A percentile compares a stretch with the other conserved stretches of the same genome.
Conservation (phyloP, 2,329 filamentous ascomycete genomes). For the Xylaria sp. region DNA sequence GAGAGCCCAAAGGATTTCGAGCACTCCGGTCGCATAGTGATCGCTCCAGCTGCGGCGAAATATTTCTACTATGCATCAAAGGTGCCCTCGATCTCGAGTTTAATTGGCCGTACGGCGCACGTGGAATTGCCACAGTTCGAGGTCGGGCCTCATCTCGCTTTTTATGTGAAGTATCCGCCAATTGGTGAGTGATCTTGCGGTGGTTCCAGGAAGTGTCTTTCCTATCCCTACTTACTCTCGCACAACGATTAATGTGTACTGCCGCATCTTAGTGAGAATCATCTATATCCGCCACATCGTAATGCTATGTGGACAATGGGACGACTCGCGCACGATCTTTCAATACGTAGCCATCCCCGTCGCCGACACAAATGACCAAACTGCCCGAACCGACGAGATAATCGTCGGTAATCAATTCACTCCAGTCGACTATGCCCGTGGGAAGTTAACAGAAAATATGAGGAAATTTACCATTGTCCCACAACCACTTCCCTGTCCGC, state of each 20-base stretch:
- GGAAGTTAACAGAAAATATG: background rate
- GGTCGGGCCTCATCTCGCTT: background rate
- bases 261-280: background rate
- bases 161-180: slow-evolving; percentile 1
- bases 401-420: background rate
- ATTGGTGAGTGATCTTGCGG: slow-evolving; percentile 11
- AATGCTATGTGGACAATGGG: slow-evolving; percentile 28
- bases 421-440: background rate
- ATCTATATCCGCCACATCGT: background rate
- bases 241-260: background rate
- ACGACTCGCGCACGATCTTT: slow-evolving; percentile 10
- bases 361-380: background rate
- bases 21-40: slow-evolving; percentile 13
- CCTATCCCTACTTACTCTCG: background rate
- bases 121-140: background rate
- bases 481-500: background rate
- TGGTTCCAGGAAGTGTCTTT: background rate
- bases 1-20: slow-evolving; percentile 22
- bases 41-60: background rate
- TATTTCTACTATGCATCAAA: background rate
- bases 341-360: slow-evolving; percentile 5
- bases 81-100: background rate
- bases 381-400: background rate
- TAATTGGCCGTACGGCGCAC: background rate
- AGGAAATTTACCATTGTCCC: background rate